Evolutionary conservation across 192 early-diverging fungal species (phyloP), one percentile per base, ranked within the genome.

Genomic region (Podila epigama): DNA sequence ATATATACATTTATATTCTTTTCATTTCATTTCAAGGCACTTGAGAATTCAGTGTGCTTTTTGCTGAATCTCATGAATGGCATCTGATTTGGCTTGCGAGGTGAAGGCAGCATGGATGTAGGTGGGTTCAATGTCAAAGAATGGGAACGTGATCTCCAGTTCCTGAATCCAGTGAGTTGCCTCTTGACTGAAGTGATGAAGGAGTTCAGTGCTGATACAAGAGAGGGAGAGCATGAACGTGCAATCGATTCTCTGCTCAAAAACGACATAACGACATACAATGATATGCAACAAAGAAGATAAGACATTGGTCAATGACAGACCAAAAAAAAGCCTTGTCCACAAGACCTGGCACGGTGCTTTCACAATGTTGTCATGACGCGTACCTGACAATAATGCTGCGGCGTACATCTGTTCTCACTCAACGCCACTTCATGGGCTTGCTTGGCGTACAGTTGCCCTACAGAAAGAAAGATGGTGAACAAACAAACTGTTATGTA

Each of bases 131-230:
- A 73, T 31, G 44, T 41, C 28, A 18, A 60, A 22, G 5, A 57
- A 2, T 2, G 63, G 63, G 51, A 73, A 66, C 4, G 32, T 42
- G 18, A 4, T 39, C 39, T 35, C 15, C n/a, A 73, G 56, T 12
- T 53, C 31, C 2, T 37, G 25, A 20, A 73, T 50, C 70, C 70
- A 73, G 2, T 44, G 42, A 4, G 63, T 20, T 15, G 63, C 63
- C 40, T 73, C 63, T 1, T 57, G 70, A 36, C 63, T 73, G 70
- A 44, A 73, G 1, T 25, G 25, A 12, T 66, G 63, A 11, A 66
- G 50, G 32, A 73, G 50, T 8, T 60, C 28, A 4, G 57, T 42
- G 13, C 35, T 20, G 16, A 61, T 37, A 16, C 63, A 73, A 1
- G 51, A 31, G 13, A 73, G 44, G 7, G 70, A 59, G 31, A 73